Conservation (phyloP, 352 stramenopile species). For the Phytophthora brassicae region DNA sequence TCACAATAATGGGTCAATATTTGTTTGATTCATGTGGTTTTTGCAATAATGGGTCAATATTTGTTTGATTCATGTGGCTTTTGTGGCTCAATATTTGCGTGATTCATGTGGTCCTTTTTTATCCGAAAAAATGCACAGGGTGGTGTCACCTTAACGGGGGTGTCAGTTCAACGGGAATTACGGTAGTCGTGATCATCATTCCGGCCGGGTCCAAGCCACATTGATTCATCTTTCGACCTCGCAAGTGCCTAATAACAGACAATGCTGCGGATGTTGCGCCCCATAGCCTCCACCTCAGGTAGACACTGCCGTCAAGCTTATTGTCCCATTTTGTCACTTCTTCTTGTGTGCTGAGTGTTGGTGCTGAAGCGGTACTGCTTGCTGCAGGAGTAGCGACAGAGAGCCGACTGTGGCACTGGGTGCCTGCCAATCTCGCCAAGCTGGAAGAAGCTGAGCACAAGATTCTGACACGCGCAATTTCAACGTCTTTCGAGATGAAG, state of each 20-base stretch:
- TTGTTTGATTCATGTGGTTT: too few species aligned
- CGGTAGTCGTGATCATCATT: neutral
- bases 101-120: neutral
- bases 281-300: constrained; percentile 40
- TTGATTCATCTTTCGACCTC: constrained; percentile 9
- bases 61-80: too few species aligned
- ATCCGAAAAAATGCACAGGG: too few species aligned
- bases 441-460: constrained; percentile 65
- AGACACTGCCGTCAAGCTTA: neutral
- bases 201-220: too few species aligned
- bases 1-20: too few species aligned
- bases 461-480: constrained; percentile 54
- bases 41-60: too few species aligned
- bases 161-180: too few species aligned
- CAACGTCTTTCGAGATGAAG: constrained; percentile 67
- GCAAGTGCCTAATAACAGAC: constrained; percentile 1
- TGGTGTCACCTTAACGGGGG: too few species aligned
- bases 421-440: constrained; percentile 65
- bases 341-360: constrained; percentile 15
- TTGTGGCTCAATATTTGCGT: too few species aligned
- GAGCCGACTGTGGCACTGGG: constrained; percentile 68
- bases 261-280: constrained; percentile 39
- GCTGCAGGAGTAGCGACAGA: constrained; percentile 60
- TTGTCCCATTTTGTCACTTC: neutral
- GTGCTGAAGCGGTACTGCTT: constrained; percentile 47